Conservation (phyloP, 164 flowering plant species). For the Magnolia officinalis region DNA sequence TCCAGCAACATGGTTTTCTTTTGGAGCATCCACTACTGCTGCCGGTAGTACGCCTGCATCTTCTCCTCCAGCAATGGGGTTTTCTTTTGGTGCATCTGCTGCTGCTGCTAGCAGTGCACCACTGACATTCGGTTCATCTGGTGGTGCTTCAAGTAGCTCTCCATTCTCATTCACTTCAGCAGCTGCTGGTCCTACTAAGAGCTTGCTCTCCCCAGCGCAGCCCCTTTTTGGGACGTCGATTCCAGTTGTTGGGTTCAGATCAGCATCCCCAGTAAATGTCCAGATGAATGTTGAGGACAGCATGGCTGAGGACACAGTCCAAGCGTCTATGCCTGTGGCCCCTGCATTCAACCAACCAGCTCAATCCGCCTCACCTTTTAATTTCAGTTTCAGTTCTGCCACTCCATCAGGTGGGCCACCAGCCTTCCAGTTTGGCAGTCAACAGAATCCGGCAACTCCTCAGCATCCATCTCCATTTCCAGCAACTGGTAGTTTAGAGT, state of each 20-base stretch:
- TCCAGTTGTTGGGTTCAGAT: conserved; percentile 30
- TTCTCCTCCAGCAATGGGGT: conserved; percentile 23
- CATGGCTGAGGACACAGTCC: conserved; percentile 87
- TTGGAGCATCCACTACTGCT: conserved; percentile 22
- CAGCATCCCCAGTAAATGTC: conserved; percentile 41
- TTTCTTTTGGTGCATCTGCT: conserved; percentile 46
- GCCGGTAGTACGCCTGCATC: background rate
- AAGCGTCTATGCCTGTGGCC: conserved; percentile 25
- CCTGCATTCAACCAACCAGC: conserved; percentile 48
- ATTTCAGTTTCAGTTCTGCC: conserved; percentile 40
- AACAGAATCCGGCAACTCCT: conserved; percentile 37
- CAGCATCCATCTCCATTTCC: conserved; percentile 56
- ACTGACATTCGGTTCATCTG: conserved; percentile 32
- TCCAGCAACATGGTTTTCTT: conserved; percentile 35
- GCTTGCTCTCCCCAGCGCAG: conserved; percentile 4
- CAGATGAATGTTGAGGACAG: conserved; percentile 85
- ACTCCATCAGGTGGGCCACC: conserved; percentile 33
- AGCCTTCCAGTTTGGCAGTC: conserved; percentile 55
- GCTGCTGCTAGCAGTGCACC: conserved; percentile 29
- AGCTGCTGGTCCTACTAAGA: conserved; percentile 16
- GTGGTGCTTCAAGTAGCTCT: conserved; percentile 11
- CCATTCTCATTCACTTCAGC: background rate
- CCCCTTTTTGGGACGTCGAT: conserved; percentile 43
- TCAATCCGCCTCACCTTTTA: conserved; percentile 29
- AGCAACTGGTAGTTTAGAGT: conserved; percentile 51